phyloP scores from a whole-genome alignment of 305 asterid genomes.

The Solanum aculeatissimum region DNA sequence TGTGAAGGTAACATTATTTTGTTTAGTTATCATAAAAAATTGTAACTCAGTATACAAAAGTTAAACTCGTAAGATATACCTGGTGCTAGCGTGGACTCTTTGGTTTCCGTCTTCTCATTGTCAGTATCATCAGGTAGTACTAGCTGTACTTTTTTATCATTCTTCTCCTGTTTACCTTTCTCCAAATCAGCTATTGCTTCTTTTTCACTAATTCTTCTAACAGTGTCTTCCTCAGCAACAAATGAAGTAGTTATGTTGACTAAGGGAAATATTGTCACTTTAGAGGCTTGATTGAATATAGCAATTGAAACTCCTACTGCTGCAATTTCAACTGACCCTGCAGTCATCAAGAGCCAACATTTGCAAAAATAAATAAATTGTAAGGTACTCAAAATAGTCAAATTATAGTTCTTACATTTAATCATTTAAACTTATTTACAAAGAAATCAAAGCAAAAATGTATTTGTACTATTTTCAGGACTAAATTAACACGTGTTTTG shows the following conservation, averaged over 20 bases:
- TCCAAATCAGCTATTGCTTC: slow-evolving; percentile 24
- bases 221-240: slow-evolving; percentile 86
- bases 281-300: slow-evolving; percentile 78
- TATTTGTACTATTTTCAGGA: not conserved
- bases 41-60: not conserved
- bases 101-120: slow-evolving; percentile 11
- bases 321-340: slow-evolving; percentile 80
- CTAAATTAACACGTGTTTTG: not conserved
- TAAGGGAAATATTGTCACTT: slow-evolving; percentile 83
- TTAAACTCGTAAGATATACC: slow-evolving; percentile 10
- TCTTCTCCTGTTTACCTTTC: slow-evolving; percentile 17
- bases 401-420: not conserved
- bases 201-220: slow-evolving; percentile 20
- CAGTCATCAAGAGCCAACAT: not conserved
- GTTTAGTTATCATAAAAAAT: not conserved
- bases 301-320: slow-evolving; percentile 93
- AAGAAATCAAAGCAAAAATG: not conserved
- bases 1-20: not conserved
- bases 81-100: slow-evolving; percentile 4
- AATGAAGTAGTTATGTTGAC: slow-evolving; percentile 92
- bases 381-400: not conserved
- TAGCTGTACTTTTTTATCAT: slow-evolving; percentile 1
- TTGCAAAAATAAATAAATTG: not conserved
- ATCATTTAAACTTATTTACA: not conserved
- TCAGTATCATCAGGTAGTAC: not conserved